phyloP scores from a whole-genome alignment of 2,329 filamentous ascomycete species.

The Aspergillus sp. region DNA sequence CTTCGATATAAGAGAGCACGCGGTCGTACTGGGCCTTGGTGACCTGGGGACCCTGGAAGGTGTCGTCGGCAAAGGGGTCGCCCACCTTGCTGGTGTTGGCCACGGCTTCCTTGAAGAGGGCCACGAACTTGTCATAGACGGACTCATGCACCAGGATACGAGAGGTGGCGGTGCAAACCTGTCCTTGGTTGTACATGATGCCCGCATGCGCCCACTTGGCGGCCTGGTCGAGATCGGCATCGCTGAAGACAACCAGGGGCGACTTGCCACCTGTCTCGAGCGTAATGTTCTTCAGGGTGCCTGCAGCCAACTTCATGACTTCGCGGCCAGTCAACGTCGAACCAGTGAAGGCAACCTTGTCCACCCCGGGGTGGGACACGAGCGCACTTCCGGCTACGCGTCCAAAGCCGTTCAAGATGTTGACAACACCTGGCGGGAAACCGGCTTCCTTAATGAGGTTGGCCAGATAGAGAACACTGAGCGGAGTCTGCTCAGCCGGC shows the following conservation, averaged over 20 bases:
- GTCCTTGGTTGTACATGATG: slow-evolving; percentile 49
- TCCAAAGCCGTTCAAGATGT: slow-evolving; percentile 38
- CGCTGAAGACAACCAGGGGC: slow-evolving; percentile 64
- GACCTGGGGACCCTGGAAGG: slow-evolving; percentile 41
- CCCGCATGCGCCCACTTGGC: slow-evolving; percentile 66
- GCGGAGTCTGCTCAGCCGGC: slow-evolving; percentile 38
- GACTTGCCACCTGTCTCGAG: slow-evolving; percentile 63
- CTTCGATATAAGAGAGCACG: slow-evolving; percentile 68
- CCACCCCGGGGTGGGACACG: slow-evolving; percentile 35
- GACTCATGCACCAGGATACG: slow-evolving; percentile 60
- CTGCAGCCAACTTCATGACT: slow-evolving; percentile 40
- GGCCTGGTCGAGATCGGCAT: slow-evolving; percentile 67
- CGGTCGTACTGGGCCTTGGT: slow-evolving; percentile 44
- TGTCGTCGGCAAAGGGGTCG: slow-evolving; percentile 39
- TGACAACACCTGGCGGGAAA: slow-evolving; percentile 38
- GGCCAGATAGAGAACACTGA: slow-evolving; percentile 37
- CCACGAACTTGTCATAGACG: slow-evolving; percentile 36
- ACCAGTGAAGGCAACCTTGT: slow-evolving; percentile 40
- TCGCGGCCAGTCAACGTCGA: slow-evolving; percentile 37
- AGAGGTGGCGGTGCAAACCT: slow-evolving; percentile 39
- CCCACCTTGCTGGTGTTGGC: slow-evolving; percentile 38
- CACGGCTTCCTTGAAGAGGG: slow-evolving; percentile 35
- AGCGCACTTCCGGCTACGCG: slow-evolving; percentile 33
- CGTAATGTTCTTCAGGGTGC: slow-evolving; percentile 39
- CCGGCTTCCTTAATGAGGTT: slow-evolving; percentile 37